phyloP scores from a whole-genome alignment of 2,329 filamentous ascomycete species.

The Thelonectria olida region DNA sequence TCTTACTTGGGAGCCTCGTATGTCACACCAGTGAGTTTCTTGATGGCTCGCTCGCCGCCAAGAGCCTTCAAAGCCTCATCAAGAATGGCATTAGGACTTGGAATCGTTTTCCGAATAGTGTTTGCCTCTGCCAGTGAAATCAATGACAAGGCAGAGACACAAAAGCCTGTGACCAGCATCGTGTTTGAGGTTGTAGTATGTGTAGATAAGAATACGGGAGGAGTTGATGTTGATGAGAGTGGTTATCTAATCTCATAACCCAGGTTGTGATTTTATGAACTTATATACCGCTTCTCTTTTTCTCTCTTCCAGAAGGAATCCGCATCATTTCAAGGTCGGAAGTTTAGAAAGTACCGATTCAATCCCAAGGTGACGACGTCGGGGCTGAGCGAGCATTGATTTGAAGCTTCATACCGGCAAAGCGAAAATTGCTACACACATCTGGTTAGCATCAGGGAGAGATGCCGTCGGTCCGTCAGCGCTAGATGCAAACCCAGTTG shows the following conservation, averaged over 20 bases:
- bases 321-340: too few species aligned
- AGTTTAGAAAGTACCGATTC: background rate
- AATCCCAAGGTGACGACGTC: background rate
- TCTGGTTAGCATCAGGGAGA: background rate
- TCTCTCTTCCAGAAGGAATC: too few species aligned
- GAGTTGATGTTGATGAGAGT: background rate
- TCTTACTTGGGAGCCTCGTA: constrained; percentile 18
- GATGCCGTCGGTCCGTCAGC: background rate
- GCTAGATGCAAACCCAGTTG: background rate
- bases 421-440: background rate
- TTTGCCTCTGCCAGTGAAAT: background rate
- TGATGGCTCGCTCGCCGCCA: constrained; percentile 9
- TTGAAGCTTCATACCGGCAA: background rate
- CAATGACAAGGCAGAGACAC: background rate
- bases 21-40: constrained; percentile 8
- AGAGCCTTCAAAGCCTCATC: constrained; percentile 11
- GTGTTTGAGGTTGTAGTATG: background rate
- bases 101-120: background rate
- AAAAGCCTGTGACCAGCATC: background rate
- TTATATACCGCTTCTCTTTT: too few species aligned
- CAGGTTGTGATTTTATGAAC: background rate
- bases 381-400: background rate
- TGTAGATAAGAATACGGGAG: background rate
- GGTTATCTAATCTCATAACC: background rate
- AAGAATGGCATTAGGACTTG: background rate